A percentile compares a stretch with the other conserved stretches of the same genome.
Conservation (phyloP, 768 basidiomycete species). For the Collybia sordida region DNA sequence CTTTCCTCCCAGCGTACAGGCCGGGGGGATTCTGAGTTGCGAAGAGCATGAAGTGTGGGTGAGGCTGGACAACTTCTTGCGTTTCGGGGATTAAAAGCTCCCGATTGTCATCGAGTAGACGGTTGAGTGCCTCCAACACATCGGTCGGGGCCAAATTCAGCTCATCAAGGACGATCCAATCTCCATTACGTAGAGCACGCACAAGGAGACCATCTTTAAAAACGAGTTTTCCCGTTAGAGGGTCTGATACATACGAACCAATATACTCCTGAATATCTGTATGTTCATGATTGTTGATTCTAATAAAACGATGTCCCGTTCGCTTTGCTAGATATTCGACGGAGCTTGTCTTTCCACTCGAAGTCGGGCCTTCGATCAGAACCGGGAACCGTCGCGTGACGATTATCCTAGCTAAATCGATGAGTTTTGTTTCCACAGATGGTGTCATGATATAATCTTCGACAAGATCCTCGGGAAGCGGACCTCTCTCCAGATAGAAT, state of each 20-base stretch:
- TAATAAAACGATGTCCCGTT: conserved; percentile 93
- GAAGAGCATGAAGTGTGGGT: conserved; percentile 96
- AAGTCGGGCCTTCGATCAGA: conserved; percentile 96
- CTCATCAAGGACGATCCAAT: conserved; percentile 99
- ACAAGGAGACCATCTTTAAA: conserved; percentile 95
- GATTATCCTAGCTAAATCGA: conserved; percentile 91
- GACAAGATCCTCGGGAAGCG: conserved; percentile 55
- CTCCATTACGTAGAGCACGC: conserved; percentile 84
- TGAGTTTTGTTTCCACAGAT: conserved; percentile 91
- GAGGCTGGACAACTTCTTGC: conserved; percentile 89
- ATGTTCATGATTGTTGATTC: conserved; percentile 99
- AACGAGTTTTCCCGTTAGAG: conserved; percentile 87
- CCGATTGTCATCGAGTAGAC: conserved; percentile 95
- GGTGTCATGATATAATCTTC: conserved; percentile 94
- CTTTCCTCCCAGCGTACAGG: conserved; percentile 91
- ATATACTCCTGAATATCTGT: conserved; percentile 99
- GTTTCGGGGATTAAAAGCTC: conserved; percentile 96
- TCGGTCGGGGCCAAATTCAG: conserved; percentile 97
- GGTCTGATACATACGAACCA: conserved; percentile 94
- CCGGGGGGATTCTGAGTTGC: conserved; percentile 98
- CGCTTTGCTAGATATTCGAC: conserved; percentile 92
- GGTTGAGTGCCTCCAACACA: conserved; percentile 95
- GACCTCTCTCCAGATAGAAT: conserved; percentile 85
- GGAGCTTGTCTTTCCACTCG: conserved; percentile 95
- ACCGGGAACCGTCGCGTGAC: conserved; percentile 89